Conservation (phyloP, 1,284 basidiomycete genomes). For the Puccinia novopanici region DNA sequence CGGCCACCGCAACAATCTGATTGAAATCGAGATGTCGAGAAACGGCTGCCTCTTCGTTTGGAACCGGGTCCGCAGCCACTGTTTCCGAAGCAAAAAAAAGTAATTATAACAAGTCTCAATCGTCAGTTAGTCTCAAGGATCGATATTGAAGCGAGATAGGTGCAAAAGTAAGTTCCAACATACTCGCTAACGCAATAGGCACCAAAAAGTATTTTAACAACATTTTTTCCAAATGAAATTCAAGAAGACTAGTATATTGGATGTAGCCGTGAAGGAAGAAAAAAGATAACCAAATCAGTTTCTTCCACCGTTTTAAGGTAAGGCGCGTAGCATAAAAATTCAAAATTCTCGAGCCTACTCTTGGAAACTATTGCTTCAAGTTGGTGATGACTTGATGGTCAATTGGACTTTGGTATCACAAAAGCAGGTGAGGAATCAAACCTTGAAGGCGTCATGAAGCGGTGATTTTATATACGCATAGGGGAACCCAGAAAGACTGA, state of each 20-base stretch:
- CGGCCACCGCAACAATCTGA: background rate
- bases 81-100: background rate
- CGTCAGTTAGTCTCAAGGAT: background rate
- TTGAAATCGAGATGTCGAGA: background rate
- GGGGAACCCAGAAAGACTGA: background rate
- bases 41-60: background rate
- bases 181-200: background rate
- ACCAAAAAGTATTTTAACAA: slow-evolving; percentile 2
- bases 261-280: background rate
- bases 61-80: slow-evolving; percentile 3
- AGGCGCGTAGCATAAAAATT: background rate
- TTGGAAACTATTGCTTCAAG: background rate
- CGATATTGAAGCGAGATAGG: background rate
- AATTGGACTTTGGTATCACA: background rate
- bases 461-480: background rate
- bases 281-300: background rate
- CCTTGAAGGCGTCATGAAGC: background rate
- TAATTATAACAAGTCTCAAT: background rate
- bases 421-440: background rate
- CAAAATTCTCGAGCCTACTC: background rate
- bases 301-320: background rate
- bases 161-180: background rate
- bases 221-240: background rate
- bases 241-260: background rate
- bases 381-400: background rate